Evolutionary conservation across 306 rosid species (phyloP).

Genomic region (Carpinus fangiana): DNA sequence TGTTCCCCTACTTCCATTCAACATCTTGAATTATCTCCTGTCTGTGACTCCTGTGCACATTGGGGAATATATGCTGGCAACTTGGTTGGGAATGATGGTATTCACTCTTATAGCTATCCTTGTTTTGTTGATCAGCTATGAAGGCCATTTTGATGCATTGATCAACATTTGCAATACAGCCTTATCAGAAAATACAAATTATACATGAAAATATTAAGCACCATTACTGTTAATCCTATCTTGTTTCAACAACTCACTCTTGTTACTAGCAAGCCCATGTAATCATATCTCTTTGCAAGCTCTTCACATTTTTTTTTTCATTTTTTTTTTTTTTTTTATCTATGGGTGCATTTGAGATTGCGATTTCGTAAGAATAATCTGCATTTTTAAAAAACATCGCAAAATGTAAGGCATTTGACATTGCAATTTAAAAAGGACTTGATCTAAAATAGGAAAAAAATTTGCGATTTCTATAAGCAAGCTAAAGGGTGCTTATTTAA

Average conservation of each 20-base stretch:
- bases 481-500: too few relatives aligned
- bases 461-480: too few relatives aligned
- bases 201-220: not conserved
- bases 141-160: conserved; percentile 1
- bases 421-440: too few relatives aligned
- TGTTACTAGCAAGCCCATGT: not conserved
- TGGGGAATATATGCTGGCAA: conserved; percentile 52
- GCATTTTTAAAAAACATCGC: too few relatives aligned
- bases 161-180: not conserved
- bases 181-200: not conserved
- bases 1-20: conserved; percentile 57
- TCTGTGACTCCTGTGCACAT: conserved; percentile 50
- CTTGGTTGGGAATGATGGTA: conserved; percentile 73
- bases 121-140: not conserved
- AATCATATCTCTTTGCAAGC: not conserved
- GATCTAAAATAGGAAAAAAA: too few relatives aligned
- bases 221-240: not conserved
- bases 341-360: too few relatives aligned
- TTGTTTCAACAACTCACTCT: not conserved
- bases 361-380: too few relatives aligned
- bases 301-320: not conserved
- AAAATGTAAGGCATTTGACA: too few relatives aligned
- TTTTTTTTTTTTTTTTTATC: not conserved
- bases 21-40: conserved; percentile 57
- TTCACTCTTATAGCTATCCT: conserved; percentile 1